These are phyloP conservation scores for Gossypioides kirkii DNA, from an alignment of 345 rosid species.

Conservation along the genomic window DNA sequence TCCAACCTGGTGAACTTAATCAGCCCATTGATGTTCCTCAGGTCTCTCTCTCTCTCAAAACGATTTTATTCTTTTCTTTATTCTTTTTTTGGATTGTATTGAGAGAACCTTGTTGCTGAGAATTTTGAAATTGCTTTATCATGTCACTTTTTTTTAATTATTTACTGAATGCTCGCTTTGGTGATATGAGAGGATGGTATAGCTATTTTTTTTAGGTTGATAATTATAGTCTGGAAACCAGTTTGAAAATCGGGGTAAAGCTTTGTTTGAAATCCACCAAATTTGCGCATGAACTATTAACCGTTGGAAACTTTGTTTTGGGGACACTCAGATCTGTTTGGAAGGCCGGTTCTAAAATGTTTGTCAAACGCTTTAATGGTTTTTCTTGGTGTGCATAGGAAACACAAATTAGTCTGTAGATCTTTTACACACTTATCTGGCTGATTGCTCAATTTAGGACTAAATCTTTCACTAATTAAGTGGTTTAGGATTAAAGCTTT, in stretches of 20 bases:
- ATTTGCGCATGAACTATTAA: neutral
- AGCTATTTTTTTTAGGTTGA: neutral
- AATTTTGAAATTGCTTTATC: neutral
- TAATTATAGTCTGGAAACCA: neutral
- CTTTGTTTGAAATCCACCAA: neutral
- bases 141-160: neutral
- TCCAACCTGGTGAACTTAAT: conserved; percentile 79
- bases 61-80: neutral
- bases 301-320: neutral
- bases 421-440: neutral
- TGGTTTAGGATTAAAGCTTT: neutral
- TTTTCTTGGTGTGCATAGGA: neutral
- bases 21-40: conserved; percentile 96
- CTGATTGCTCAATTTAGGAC: neutral
- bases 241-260: neutral
- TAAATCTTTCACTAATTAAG: neutral
- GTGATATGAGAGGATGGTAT: neutral
- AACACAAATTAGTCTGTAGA: neutral
- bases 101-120: neutral
- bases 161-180: neutral
- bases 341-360: neutral
- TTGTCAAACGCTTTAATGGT: neutral
- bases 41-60: conserved; percentile 28
- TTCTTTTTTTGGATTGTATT: neutral
- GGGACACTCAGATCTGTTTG: conserved; percentile 6